Percentiles rank a stretch among this genome's conserved stretches.
These are phyloP conservation scores for Parietaria judaica DNA, from an alignment of 306 rosid species.

Conservation along the genomic window DNA sequence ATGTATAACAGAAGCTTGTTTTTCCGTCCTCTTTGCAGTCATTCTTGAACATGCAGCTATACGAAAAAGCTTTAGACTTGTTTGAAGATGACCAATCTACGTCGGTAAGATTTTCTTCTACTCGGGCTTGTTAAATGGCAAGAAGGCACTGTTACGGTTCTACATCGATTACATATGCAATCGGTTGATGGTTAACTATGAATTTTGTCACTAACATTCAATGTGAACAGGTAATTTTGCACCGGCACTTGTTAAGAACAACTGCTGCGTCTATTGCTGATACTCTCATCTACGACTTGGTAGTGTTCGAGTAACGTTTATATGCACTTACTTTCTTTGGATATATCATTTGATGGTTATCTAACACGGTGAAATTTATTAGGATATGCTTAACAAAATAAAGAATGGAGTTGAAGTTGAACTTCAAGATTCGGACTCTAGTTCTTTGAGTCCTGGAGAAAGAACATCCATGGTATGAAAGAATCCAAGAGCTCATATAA, in stretches of 20 bases:
- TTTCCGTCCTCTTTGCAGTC: slow-evolving; percentile 45
- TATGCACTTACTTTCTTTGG: slow-evolving; percentile 9
- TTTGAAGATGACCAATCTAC: slow-evolving; percentile 93
- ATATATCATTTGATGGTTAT: slow-evolving; percentile 14
- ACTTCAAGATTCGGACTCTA: slow-evolving; percentile 44
- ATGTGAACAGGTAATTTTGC: slow-evolving; percentile 74
- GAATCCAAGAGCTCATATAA: slow-evolving; percentile 17
- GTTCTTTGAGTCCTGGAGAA: slow-evolving; percentile 57
- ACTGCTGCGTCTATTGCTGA: slow-evolving; percentile 70
- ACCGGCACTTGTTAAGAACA: slow-evolving; percentile 88
- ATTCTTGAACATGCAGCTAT: slow-evolving; percentile 91
- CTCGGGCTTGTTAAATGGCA: slow-evolving; percentile 8
- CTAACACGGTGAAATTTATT: slow-evolving; percentile 12
- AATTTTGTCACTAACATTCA: slow-evolving; percentile 1
- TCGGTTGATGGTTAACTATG: too few species aligned
- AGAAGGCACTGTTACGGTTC: slow-evolving; percentile 15
- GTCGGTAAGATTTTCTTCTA: slow-evolving; percentile 50
- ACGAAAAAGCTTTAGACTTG: slow-evolving; percentile 85
- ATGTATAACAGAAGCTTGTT: slow-evolving; percentile 10
- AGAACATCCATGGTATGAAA: slow-evolving; percentile 65
- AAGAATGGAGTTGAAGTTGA: slow-evolving; percentile 74
- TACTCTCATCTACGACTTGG: slow-evolving; percentile 63
- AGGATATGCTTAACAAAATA: slow-evolving; percentile 82
- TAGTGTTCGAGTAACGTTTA: slow-evolving; percentile 19
- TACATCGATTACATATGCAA: too few species aligned